Evolutionary conservation across 139 green algal species (phyloP), one percentile per base, ranked within the genome.

Genomic region (Chlorella vulgaris): DNA sequence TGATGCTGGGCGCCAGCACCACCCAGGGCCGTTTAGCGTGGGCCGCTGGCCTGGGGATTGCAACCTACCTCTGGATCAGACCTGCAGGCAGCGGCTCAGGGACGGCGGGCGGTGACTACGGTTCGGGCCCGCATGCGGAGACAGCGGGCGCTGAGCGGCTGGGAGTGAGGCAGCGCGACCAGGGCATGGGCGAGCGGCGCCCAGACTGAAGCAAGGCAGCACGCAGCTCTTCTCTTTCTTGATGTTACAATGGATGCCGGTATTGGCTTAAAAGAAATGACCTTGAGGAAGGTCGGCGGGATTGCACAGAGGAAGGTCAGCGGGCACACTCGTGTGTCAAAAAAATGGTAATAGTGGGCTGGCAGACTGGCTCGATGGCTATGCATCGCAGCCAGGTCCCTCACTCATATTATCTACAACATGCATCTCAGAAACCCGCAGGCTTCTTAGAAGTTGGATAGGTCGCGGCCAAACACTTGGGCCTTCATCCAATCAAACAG

Each of bases 401-500:
- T n/a, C n/a, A n/a, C n/a, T n/a, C n/a, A n/a, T n/a, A n/a, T n/a
- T n/a, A n/a, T 55, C 47, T 55, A 55, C 47, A 24, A 55, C 47
- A 55, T 15, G 22, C 55, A 65, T 31, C 15, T 28, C 18, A 65
- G n/a, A n/a, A n/a, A n/a, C n/a, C 55, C 15, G 55, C 22, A 22
- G 0, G 10, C 10, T 0, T 28, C 7, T 77, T 35, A 93, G 65
- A 91, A 92, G 58, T 85, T 78, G 47, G 62, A 83, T 7, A 92
- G 63, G 81, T 93, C 89, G 24, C 89, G 65, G 18, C 89, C 89
- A 83, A 93, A 93, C n/a, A 92, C 88, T 26, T 71, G 67, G 3
- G 81, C 81, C 83, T 93, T 93, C 33, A 91, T 31, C 89, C 89
- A 92, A 67, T 91, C 90, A 66, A 95, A 93, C 33, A 95, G 85